phyloP scores from a whole-genome alignment of 2,329 filamentous ascomycete species.

The Nannizziopsis barbatae region DNA sequence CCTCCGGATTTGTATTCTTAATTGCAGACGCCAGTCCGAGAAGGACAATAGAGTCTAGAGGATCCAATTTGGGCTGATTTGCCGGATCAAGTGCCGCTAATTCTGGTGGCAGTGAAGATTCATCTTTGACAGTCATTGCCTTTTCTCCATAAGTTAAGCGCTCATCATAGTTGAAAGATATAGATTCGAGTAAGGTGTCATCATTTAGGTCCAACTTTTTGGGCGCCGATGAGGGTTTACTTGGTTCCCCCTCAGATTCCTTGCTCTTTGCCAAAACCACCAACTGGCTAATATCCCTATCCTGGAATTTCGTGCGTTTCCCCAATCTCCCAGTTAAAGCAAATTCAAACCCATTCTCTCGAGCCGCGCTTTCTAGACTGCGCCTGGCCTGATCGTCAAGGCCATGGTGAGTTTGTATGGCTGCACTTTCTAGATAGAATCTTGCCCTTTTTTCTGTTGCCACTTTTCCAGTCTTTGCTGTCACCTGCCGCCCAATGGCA shows the following conservation, averaged over 20 bases:
- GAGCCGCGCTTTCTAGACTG: slow-evolving; percentile 57
- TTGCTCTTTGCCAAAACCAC: slow-evolving; percentile 77
- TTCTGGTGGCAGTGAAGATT: slow-evolving; percentile 46
- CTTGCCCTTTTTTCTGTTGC: slow-evolving; percentile 31
- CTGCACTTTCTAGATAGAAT: slow-evolving; percentile 71
- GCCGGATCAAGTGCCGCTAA: slow-evolving; percentile 60
- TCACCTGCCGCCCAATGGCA: background rate
- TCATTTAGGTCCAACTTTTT: slow-evolving; percentile 72
- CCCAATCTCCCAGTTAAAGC: slow-evolving; percentile 76
- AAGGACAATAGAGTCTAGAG: slow-evolving; percentile 81
- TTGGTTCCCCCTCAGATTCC: slow-evolving; percentile 26
- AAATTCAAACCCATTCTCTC: slow-evolving; percentile 62
- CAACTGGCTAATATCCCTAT: slow-evolving; percentile 58
- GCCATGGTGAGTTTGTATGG: slow-evolving; percentile 74
- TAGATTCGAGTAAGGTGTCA: slow-evolving; percentile 80
- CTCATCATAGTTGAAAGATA: slow-evolving; percentile 57
- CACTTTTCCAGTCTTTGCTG: slow-evolving; percentile 12
- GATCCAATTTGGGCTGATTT: slow-evolving; percentile 67
- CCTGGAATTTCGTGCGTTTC: slow-evolving; percentile 43
- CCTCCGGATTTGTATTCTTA: slow-evolving; percentile 73
- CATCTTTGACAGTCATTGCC: slow-evolving; percentile 29
- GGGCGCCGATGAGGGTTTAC: slow-evolving; percentile 36
- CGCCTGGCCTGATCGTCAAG: slow-evolving; percentile 63
- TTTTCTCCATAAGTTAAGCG: slow-evolving; percentile 27
- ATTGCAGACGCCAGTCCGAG: slow-evolving; percentile 71